phyloP scores from a whole-genome alignment of 768 basidiomycete species.

The Rhodotorula graminis region DNA sequence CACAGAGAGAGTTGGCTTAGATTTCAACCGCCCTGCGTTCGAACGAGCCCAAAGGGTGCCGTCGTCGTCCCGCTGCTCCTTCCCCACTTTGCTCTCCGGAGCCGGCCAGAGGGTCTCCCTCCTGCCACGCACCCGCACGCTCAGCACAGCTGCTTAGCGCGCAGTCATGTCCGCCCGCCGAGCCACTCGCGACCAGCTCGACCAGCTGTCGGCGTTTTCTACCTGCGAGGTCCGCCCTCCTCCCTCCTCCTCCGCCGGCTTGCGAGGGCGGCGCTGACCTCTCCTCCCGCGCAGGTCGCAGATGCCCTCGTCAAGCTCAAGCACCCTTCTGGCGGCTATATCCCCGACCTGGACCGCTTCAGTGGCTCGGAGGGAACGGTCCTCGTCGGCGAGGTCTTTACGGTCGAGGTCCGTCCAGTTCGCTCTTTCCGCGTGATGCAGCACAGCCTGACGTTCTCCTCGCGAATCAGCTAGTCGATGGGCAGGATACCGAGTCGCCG shows the following conservation, averaged over 20 bases:
- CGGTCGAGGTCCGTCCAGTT: slow-evolving; percentile 55
- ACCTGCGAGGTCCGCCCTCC: slow-evolving; percentile 28
- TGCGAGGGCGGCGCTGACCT: too few species aligned
- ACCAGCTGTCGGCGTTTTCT: neutral
- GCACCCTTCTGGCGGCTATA: slow-evolving; percentile 64
- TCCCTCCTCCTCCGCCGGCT: neutral
- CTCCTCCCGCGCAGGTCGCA: slow-evolving; percentile 56
- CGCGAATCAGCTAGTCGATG: slow-evolving; percentile 57
- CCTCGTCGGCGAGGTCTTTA: slow-evolving; percentile 76
- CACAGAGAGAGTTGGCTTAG: too few species aligned
- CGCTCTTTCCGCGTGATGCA: too few species aligned
- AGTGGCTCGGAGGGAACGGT: slow-evolving; percentile 39
- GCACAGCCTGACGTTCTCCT: neutral
- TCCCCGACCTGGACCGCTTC: slow-evolving; percentile 63
- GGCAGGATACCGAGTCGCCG: slow-evolving; percentile 59
- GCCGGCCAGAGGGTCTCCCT: neutral
- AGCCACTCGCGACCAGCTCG: neutral
- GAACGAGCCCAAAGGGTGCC: neutral
- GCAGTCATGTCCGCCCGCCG: neutral
- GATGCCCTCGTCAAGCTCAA: slow-evolving; percentile 81
- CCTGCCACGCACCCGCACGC: neutral
- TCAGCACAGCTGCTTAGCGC: too few species aligned
- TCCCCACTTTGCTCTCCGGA: neutral
- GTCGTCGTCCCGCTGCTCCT: neutral
- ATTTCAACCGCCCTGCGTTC: too few species aligned